Conservation (phyloP, 495 filamentous ascomycete genomes). For the Hyphodiscus hymeniophilus region DNA sequence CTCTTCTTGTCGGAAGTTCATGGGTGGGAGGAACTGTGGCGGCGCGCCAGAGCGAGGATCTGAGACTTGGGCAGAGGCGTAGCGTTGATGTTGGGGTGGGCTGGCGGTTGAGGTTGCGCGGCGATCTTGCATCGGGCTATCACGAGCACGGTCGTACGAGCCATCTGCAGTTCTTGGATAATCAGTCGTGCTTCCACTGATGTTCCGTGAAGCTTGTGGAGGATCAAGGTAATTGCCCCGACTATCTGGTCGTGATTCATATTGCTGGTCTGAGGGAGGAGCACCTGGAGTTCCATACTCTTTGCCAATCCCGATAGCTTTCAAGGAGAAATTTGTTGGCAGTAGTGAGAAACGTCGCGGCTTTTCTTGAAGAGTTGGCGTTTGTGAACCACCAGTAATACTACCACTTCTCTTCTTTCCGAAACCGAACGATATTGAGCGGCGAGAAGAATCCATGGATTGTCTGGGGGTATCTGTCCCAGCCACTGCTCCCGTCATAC, state of each 20-base stretch:
- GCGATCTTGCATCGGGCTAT: constrained; percentile 14
- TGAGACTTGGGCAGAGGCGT: constrained; percentile 13
- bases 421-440: constrained; percentile 68
- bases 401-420: constrained; percentile 61
- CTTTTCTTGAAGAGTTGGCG: constrained; percentile 43
- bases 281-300: constrained; percentile 32
- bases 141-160: constrained; percentile 16
- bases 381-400: constrained; percentile 37
- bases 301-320: constrained; percentile 42
- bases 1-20: constrained; percentile 35
- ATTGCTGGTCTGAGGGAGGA: constrained; percentile 35
- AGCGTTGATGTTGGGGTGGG: constrained; percentile 25
- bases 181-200: constrained; percentile 28
- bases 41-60: constrained; percentile 35
- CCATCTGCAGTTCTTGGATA: constrained; percentile 21
- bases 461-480: constrained; percentile 50
- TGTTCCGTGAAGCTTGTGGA: constrained; percentile 28
- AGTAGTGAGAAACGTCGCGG: constrained; percentile 72
- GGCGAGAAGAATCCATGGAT: constrained; percentile 71
- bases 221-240: constrained; percentile 16
- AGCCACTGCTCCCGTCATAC: constrained; percentile 57
- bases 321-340: constrained; percentile 64
- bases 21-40: constrained; percentile 23
- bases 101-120: constrained; percentile 19
- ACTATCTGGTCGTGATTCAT: constrained; percentile 24